A percentile compares a stretch with the other conserved stretches of the same genome.
Evolutionary conservation across 805 yeast species (phyloP).

Genomic region (Hanseniaspora taiwanica): DNA sequence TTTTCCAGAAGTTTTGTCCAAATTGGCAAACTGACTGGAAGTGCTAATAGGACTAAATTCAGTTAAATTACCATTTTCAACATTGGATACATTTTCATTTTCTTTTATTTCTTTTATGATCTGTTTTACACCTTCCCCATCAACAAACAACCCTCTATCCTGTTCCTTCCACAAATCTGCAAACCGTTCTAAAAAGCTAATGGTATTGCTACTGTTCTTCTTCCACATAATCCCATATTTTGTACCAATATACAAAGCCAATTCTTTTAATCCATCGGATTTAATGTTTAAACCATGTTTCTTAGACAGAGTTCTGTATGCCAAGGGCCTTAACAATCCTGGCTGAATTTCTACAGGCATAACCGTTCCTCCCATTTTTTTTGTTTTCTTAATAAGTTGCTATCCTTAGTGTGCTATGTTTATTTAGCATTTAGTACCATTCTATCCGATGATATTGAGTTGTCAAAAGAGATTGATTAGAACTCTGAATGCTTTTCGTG

Average conservation of each 20-base stretch:
- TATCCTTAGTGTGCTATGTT: background rate
- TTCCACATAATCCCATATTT: conserved; percentile 76
- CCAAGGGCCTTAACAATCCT: conserved; percentile 76
- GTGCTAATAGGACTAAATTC: too few relatives aligned
- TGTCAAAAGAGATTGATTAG: too few relatives aligned
- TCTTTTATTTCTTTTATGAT: conserved; percentile 48
- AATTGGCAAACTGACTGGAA: too few relatives aligned
- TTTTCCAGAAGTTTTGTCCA: too few relatives aligned
- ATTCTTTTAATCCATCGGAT: conserved; percentile 58
- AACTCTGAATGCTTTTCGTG: background rate
- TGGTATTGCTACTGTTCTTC: conserved; percentile 13
- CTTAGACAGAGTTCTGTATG: conserved; percentile 78
- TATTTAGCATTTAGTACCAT: too few relatives aligned
- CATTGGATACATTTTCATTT: conserved; percentile 11
- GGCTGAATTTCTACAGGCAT: conserved; percentile 65
- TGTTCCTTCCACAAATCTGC: conserved; percentile 81
- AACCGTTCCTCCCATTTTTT: background rate
- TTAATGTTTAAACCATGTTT: conserved; percentile 87
- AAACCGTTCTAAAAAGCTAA: conserved; percentile 47
- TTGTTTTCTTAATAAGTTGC: background rate
- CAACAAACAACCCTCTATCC: conserved; percentile 76
- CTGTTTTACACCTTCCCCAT: conserved; percentile 52
- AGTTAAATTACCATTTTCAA: conserved; percentile 4
- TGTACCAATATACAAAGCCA: conserved; percentile 63
- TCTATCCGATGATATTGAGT: too few relatives aligned